These are phyloP conservation scores for Symbiodinium pilosum DNA, from an alignment of 73 alveolate genomes.

Conservation along the genomic window DNA sequence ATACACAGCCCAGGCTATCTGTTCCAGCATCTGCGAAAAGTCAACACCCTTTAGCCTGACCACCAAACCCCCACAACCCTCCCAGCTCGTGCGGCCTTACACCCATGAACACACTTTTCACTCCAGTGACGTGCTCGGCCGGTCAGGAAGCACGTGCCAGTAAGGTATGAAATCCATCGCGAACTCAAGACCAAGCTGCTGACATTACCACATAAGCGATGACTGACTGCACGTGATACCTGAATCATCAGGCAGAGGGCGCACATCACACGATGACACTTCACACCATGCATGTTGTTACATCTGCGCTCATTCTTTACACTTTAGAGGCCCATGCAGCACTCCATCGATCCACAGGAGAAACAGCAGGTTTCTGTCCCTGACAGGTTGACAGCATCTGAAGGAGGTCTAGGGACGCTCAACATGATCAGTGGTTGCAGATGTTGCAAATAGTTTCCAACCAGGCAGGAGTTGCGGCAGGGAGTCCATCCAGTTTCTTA, in stretches of 20 bases:
- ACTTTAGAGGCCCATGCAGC: constrained; percentile 3
- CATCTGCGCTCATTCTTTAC: not conserved
- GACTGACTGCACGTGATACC: constrained; percentile 92
- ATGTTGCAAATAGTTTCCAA: not conserved
- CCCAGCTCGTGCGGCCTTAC: too few relatives aligned
- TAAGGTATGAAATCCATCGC: too few relatives aligned
- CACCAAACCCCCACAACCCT: too few relatives aligned
- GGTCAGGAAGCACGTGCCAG: too few relatives aligned
- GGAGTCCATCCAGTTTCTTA: not conserved
- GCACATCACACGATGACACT: not conserved
- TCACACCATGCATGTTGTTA: not conserved
- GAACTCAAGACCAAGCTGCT: not conserved
- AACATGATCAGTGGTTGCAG: not conserved
- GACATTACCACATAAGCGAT: constrained; percentile 68
- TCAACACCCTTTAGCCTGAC: too few relatives aligned
- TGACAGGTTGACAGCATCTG: not conserved
- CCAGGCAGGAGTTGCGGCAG: not conserved
- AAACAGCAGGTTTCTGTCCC: constrained; percentile 36
- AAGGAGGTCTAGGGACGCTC: not conserved
- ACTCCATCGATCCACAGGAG: constrained; percentile 86
- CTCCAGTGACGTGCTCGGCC: too few relatives aligned
- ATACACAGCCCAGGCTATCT: too few relatives aligned
- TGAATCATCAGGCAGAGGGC: not conserved
- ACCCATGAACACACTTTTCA: too few relatives aligned
- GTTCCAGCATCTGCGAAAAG: too few relatives aligned